phyloP scores from a whole-genome alignment of 257 asterid species.

The Dorcoceras hygrometricum region DNA sequence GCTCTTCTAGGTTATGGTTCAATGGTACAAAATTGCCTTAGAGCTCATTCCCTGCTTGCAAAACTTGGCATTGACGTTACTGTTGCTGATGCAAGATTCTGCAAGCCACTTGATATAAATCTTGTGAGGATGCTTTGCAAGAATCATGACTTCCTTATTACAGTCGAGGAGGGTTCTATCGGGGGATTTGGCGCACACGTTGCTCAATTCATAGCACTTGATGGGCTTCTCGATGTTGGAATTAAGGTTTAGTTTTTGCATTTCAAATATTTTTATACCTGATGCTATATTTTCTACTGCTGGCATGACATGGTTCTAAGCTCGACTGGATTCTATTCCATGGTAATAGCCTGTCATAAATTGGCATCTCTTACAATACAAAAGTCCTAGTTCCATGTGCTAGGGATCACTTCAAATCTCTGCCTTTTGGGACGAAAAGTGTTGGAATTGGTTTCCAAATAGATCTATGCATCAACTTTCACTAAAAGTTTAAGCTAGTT shows the following conservation, averaged over 20 bases:
- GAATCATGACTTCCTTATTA: constrained; percentile 59
- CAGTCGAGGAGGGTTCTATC: constrained; percentile 82
- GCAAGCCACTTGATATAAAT: constrained; percentile 82
- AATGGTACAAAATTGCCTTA: constrained; percentile 79
- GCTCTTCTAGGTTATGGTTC: constrained; percentile 85
- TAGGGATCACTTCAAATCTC: neutral
- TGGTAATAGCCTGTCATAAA: neutral
- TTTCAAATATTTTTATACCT: neutral
- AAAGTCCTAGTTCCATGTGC: neutral
- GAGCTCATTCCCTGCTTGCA: constrained; percentile 73
- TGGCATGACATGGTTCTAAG: neutral
- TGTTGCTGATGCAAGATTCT: constrained; percentile 94
- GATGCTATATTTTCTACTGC: neutral
- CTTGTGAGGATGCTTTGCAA: constrained; percentile 57
- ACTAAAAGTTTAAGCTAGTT: neutral
- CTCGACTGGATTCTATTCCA: neutral
- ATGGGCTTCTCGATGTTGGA: constrained; percentile 79
- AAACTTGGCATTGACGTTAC: constrained; percentile 64
- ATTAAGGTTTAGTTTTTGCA: constrained; percentile 48
- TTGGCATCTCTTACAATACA: neutral
- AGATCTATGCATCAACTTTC: neutral
- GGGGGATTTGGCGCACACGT: constrained; percentile 92
- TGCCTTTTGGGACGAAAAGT: neutral
- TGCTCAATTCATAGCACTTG: constrained; percentile 74
- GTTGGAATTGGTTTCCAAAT: neutral